Conservation (phyloP, 2,329 filamentous ascomycete genomes). For the Cercospora canescens region DNA sequence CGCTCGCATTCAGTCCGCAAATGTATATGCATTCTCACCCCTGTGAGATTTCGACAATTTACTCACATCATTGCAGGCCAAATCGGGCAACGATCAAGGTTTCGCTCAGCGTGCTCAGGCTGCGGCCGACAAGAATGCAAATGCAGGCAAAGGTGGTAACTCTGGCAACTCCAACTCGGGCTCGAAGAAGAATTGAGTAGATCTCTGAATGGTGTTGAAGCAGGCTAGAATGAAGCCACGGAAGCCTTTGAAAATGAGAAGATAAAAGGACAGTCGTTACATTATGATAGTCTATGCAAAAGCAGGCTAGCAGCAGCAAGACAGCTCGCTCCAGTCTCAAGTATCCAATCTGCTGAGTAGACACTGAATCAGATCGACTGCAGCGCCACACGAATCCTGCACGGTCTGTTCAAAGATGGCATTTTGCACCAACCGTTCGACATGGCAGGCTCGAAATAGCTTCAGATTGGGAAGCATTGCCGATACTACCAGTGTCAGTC, state of each 20-base stretch:
- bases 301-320: too few species aligned
- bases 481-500: neutral
- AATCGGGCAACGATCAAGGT: slow-evolving; percentile 18
- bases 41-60: neutral
- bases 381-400: neutral
- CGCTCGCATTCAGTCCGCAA: slow-evolving; percentile 16
- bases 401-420: neutral
- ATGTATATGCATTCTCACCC: neutral
- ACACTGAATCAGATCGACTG: neutral
- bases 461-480: neutral
- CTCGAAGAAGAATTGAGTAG: slow-evolving; percentile 6
- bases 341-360: neutral
- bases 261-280: neutral
- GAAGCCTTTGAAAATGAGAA: neutral
- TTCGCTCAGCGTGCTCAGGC: slow-evolving; percentile 22
- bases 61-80: slow-evolving; percentile 10
- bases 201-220: neutral
- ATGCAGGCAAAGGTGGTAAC: neutral
- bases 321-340: neutral
- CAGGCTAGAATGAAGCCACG: neutral
- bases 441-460: neutral
- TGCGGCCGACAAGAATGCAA: slow-evolving; percentile 33
- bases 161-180: slow-evolving; percentile 5
- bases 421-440: slow-evolving; percentile 4
- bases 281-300: neutral